Evolutionary conservation across 2,329 filamentous ascomycete species (phyloP).

Genomic region (Thelonectria discophora): DNA sequence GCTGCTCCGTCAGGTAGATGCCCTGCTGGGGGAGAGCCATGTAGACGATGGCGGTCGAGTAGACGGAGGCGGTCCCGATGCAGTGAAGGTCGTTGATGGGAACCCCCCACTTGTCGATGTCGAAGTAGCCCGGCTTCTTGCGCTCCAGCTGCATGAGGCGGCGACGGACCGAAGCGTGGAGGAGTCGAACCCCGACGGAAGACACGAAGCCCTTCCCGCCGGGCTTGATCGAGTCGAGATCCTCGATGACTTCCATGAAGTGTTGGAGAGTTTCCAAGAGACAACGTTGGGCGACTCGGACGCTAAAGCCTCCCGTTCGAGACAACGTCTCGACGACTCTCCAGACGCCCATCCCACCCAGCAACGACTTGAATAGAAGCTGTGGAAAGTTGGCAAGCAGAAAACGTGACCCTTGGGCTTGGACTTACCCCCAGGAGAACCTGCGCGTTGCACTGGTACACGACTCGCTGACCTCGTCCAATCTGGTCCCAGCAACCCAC

Average conservation of each 20-base stretch:
- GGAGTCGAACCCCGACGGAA: constrained; percentile 69
- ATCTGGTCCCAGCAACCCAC: constrained; percentile 83
- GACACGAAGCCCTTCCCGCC: constrained; percentile 69
- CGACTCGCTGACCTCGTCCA: constrained; percentile 76
- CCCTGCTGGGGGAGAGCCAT: constrained; percentile 77
- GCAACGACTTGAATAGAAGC: constrained; percentile 70
- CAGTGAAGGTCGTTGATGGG: constrained; percentile 81
- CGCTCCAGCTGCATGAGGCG: constrained; percentile 67
- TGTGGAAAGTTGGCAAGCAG: constrained; percentile 27
- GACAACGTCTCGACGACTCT: constrained; percentile 78
- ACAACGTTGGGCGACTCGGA: constrained; percentile 71
- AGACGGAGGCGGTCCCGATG: constrained; percentile 75
- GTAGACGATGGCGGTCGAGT: constrained; percentile 74
- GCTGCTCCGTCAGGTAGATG: constrained; percentile 68
- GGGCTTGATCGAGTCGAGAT: constrained; percentile 71
- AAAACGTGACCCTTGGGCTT: no score
- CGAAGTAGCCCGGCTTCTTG: constrained; percentile 67
- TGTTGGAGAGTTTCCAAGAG: constrained; percentile 77
- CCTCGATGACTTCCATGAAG: constrained; percentile 74
- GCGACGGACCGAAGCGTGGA: constrained; percentile 71
- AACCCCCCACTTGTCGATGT: constrained; percentile 65
- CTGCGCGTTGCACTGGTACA: constrained; percentile 78
- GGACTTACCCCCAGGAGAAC: constrained; percentile 64
- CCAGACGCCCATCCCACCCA: constrained; percentile 77
- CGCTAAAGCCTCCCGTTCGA: constrained; percentile 77